Evolutionary conservation across 805 yeast species (phyloP), one percentile per base, ranked within the genome.

Genomic region (Candida nemodendra): DNA sequence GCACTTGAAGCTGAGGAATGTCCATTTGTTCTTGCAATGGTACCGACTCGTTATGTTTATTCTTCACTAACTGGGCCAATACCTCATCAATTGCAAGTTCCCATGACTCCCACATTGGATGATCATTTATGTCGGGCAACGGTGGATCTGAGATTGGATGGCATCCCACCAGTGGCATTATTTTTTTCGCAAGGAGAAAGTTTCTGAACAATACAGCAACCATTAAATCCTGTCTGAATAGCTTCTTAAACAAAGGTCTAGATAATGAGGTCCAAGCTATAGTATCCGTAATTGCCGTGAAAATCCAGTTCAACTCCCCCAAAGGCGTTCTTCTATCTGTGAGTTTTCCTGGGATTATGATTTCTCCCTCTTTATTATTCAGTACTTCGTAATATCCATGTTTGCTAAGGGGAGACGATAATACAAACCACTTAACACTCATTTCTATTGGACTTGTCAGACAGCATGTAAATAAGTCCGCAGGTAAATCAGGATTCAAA

Each of bases 81-180:
- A 95, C 95, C 56, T 93, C 97, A 58, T 93, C 98, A 27, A 93
- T 82, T 0, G 99, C 97, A 45, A 93, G 69, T 56, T 93, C 98
- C 98, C 99, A 93, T 0, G 96, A 82, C 42, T 88, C 93, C 99
- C 99, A 93, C 86, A 93, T 81, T 4, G 95, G 79, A 57, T 93
- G 97, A 44, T 77, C 75, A 32, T 85, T 79, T 5, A 81, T 76
- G 38, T 88, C 93, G 0, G 99, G 98, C 26, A 93, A 66, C 8
- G 85, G 88, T 1, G 99, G 99, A 46, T 88, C 95, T 13, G 96
- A 87, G 2, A 90, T 79, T 1, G 99, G 98, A 56, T 89, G 95
- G 58, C 97, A 90, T 42, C 90, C 89, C 49, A 84, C 81, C 51
- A 84, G 81, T 2, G 96, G 89, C 97, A 93, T 88, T 28, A 93